Base-by-base conservation (phyloP, 345 rosid genomes). In the Eutrema heterophyllum region DNA sequence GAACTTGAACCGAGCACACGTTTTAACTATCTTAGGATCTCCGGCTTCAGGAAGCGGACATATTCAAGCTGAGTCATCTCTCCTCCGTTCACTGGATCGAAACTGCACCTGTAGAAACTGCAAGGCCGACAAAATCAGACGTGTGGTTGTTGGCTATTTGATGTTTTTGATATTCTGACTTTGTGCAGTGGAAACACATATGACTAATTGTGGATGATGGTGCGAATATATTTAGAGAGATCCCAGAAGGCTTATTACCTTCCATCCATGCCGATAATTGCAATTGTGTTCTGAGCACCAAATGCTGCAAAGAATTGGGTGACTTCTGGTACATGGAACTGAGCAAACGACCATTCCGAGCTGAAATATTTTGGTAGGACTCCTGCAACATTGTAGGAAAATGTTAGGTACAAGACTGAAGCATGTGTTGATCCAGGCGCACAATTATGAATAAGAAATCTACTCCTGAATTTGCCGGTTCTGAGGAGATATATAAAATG, bases 271-370 rank as follows among this genome's bases (percentile, higher is more conserved):
- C 98, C 91, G 51, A 85, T 80, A 59, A 93, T 84, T 18, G 87
- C 61, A 5, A 93, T 83, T 35, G 90, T 82, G 78, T 89, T 93
- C 58, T 86, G 87, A 39, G 89, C 80, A 30, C 96, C 97, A 86
- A 93, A 91, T 68, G 97, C 97, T 21, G 88, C 93, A 79, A 83
- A 83, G 68, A 82, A 93, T 58, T 86, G 90, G 67, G 89, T 80
- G 56, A 72, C 85, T 80, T 86, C 98, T 26, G 89, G 93, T 63
- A 91, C 62, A 72, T 84, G 97, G 78, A 93, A 88, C 90, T 79
- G 92, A 48, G 98, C 96, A 74, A 91, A 89, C 55, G 97, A 93
- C 97, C 98, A 89, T 51, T 93, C 98, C 16, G 98, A 93, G 84
- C 98, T 93, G 80, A 93, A 93, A 78, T 93, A 93, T 72, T 81